Evolutionary conservation across 257 asterid species (phyloP).

Genomic region (Solanum piurae): DNA sequence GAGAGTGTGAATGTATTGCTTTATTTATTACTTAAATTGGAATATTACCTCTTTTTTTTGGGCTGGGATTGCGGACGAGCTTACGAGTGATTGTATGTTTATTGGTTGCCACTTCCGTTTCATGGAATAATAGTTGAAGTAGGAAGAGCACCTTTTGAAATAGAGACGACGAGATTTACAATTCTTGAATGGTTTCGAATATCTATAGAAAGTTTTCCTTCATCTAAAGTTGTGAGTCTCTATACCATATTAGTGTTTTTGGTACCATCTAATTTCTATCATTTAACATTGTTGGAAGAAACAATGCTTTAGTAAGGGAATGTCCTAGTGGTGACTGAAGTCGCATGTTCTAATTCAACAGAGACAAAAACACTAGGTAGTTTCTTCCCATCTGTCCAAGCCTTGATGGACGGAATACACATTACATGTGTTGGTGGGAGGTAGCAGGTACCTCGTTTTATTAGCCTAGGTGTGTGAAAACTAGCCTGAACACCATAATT

Average conservation of each 20-base stretch:
- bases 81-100: background rate
- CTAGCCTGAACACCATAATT: too few relatives aligned
- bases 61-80: background rate
- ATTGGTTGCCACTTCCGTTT: background rate
- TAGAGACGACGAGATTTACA: constrained; percentile 84
- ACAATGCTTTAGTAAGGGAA: too few relatives aligned
- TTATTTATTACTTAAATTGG: too few relatives aligned
- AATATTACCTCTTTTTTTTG: background rate
- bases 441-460: too few relatives aligned
- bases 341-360: too few relatives aligned
- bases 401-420: background rate
- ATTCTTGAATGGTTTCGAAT: constrained; percentile 38
- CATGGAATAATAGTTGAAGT: constrained; percentile 97
- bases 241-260: background rate
- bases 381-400: background rate
- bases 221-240: background rate
- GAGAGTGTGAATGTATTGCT: too few relatives aligned
- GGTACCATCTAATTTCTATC: background rate
- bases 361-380: too few relatives aligned
- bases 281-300: too few relatives aligned
- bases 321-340: too few relatives aligned
- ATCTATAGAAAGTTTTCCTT: background rate
- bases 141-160: constrained; percentile 94
- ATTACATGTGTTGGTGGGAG: too few relatives aligned
- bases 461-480: too few relatives aligned